Base-by-base conservation (phyloP, 768 basidiomycete species). In the Tricholomella constricta region DNA sequence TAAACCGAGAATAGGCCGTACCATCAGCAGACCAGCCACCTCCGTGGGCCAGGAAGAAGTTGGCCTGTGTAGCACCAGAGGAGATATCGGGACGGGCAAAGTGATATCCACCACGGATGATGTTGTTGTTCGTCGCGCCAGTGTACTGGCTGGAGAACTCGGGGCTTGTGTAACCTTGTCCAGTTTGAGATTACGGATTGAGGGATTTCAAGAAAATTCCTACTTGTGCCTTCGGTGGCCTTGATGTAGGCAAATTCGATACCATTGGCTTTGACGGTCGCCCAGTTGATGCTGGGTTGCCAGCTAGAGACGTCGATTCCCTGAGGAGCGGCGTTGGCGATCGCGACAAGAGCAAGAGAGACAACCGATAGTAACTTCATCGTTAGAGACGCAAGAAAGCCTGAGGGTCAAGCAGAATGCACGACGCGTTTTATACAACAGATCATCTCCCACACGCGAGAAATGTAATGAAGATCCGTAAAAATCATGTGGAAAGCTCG, bases 161-260 rank as follows among this genome's bases (percentile, higher is more conserved):
- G 0, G 78, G 73, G 57, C 70, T 72, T 3, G n/a, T 67, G 59
- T 75, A 84, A 1, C 65, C 71, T 74, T 40, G 26, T 7, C 34
- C 19, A 6, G 27, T 27, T 14, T 45, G 27, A 50, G 29, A n/a
- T 45, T 44, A 4, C 19, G 25, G 35, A 17, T 17, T 12, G 2
- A 8, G 14, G n/a, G 12, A n/a, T 36, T 6, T 37, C 26, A 14
- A 35, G 11, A 20, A 17, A 23, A 36, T 10, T 46, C 55, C 2
- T 36, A 62, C 62, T 37, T n/a, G 59, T 63, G 40, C 57, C 54
- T 63, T 87, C 84, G 2, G 85, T 87, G 8, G 84, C 85, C 63
- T 86, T 87, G 76, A 87, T 85, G 61, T 76, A 86, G 2, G 70
- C 81, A 58, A 84, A 87, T 11, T 69, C 51, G 27, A 84, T 64